Conservation (phyloP, 345 rosid species). For the Rhizophora apiculata region DNA sequence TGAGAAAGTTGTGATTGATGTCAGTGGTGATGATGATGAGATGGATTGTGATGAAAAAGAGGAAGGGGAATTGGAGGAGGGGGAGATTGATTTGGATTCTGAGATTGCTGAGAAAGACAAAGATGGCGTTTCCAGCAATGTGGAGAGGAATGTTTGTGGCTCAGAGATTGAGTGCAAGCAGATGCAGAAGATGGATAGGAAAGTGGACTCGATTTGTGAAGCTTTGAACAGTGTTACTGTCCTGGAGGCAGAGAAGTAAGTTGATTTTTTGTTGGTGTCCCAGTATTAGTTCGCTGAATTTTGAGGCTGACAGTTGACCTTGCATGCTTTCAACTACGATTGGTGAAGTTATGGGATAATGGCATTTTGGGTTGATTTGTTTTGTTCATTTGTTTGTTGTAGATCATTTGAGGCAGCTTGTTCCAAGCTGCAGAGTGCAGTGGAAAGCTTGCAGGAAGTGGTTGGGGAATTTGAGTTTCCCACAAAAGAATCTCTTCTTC, state of each 20-base stretch:
- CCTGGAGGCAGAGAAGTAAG: constrained; percentile 69
- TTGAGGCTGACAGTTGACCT: constrained; percentile 1
- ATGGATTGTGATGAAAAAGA: constrained; percentile 55
- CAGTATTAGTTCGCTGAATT: constrained; percentile 11
- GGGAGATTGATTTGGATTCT: constrained; percentile 84
- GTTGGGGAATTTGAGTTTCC: constrained; percentile 33
- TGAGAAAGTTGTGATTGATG: constrained; percentile 54
- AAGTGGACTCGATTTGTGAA: constrained; percentile 41
- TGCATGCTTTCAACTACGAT: constrained; percentile 1
- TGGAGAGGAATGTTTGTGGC: constrained; percentile 23
- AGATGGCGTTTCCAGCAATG: constrained; percentile 14
- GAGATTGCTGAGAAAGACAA: constrained; percentile 24
- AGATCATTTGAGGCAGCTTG: constrained; percentile 72
- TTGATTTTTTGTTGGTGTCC: constrained; percentile 3
- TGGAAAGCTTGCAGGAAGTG: constrained; percentile 61
- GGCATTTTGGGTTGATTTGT: constrained; percentile 13
- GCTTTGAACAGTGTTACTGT: constrained; percentile 58
- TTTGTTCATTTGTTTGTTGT: constrained; percentile 25
- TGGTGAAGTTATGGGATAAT: background rate
- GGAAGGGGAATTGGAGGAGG: constrained; percentile 97
- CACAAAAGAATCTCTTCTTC: constrained; percentile 43
- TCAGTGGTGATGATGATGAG: constrained; percentile 52
- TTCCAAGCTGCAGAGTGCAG: constrained; percentile 47
- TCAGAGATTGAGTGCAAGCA: constrained; percentile 24
- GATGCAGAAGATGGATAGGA: constrained; percentile 29